Base-by-base conservation (phyloP, 805 yeast species). In the Tetrapisispora nanseiensis region DNA sequence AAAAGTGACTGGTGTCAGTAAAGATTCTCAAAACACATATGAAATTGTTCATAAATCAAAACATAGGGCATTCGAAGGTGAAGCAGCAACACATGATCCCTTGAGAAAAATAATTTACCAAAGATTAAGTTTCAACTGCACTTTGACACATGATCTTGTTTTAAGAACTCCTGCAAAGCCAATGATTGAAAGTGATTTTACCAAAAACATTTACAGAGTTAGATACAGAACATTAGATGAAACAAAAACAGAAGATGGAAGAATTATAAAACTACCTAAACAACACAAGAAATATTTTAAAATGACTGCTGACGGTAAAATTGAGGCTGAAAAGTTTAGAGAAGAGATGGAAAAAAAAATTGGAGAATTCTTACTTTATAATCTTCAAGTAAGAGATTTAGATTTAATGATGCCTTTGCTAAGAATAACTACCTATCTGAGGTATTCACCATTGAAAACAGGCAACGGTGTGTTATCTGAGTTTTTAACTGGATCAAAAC, bases 1-100 rank as follows among this genome's bases (percentile, higher is more conserved):
- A 48, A 43, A 48, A 15, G 73, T 72, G 31, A 60, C 61, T 29
- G 65, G 58, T 20, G 57, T 71, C 35, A 67, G 70, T 40, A 61
- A 72, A 49, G 76, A 74, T 48, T 47, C 44, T 18, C 74, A 69
- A 41, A 55, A 57, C 15, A 71, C 71, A 63, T 72, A 65, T 51
- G 51, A 58, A 22, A 63, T 72, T 27, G 33, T 49, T 12, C 67
- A 67, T 41, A 47, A 42, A 28, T 54, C 62, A 32, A 57, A 56
- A 43, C 55, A 53, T 39, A 44, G 52, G 21, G 54, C 49, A 6
- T 43, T 49, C 33, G 52, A 50, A 33, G 54, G 54, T 15, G 51
- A 51, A 30, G 43, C 54, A 11, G 51, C 47, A 13, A 44, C 47
- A 19, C 38, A 31, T 13, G 51, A 51, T 39, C 52, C 52, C 2